These are phyloP conservation scores for Talaromyces pinophilus DNA, from an alignment of 2,329 filamentous ascomycete species.

Conservation along the genomic window DNA sequence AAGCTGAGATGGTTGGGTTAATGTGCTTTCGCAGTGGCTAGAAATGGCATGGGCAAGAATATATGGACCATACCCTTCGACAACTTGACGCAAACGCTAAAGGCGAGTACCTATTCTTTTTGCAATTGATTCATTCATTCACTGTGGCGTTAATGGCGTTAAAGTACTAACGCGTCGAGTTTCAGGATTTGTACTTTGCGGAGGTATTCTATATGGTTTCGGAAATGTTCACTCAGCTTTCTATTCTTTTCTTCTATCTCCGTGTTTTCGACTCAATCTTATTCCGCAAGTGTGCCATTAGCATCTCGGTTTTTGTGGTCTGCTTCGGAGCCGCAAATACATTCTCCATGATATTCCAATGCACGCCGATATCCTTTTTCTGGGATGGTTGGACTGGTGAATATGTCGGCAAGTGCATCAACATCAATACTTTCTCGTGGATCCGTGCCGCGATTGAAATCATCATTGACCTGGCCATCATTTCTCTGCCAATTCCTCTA, in stretches of 20 bases:
- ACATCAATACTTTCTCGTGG: slow-evolving; percentile 55
- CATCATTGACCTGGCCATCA: slow-evolving; percentile 54
- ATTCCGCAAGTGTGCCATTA: slow-evolving; percentile 48
- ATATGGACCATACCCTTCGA: slow-evolving; percentile 49
- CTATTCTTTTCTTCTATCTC: slow-evolving; percentile 58
- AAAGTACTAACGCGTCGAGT: background rate
- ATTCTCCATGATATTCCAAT: slow-evolving; percentile 32
- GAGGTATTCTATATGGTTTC: slow-evolving; percentile 52
- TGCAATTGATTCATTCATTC: background rate
- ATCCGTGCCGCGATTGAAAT: slow-evolving; percentile 58
- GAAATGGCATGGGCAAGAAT: slow-evolving; percentile 47
- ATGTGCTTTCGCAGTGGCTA: slow-evolving; percentile 34
- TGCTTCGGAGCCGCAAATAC: slow-evolving; percentile 48
- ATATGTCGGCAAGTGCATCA: slow-evolving; percentile 51
- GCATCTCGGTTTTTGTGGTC: slow-evolving; percentile 53
- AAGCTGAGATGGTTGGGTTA: background rate
- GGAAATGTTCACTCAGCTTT: slow-evolving; percentile 52
- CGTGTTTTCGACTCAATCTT: slow-evolving; percentile 52
- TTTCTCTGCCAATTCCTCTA: slow-evolving; percentile 54
- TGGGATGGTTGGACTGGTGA: slow-evolving; percentile 58
- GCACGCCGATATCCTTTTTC: slow-evolving; percentile 46
- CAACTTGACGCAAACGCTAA: slow-evolving; percentile 40
- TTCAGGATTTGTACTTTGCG: slow-evolving; percentile 29
- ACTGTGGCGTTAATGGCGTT: too few relatives aligned
- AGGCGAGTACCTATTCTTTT: slow-evolving; percentile 2